A percentile compares a stretch with the other conserved stretches of the same genome.
Evolutionary conservation across 345 rosid species (phyloP).

Genomic region (Melaleuca alternifolia): DNA sequence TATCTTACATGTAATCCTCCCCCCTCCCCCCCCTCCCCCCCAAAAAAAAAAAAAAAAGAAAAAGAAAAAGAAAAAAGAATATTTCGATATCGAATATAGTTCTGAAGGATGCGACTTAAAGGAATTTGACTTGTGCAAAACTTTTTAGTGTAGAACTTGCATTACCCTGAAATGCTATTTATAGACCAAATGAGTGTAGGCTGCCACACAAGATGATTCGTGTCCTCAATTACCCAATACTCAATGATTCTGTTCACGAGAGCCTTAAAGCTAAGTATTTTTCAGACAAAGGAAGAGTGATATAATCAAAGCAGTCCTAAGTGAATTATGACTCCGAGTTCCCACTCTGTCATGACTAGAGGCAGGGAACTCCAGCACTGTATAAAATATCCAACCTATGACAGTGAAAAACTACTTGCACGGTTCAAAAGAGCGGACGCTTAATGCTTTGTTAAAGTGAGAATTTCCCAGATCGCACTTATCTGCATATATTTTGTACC

Average conservation of each 20-base stretch:
- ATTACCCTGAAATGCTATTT: not conserved
- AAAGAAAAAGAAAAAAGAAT: not conserved
- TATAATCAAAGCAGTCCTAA: not conserved
- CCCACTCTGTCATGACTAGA: not conserved
- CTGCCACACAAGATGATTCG: not conserved
- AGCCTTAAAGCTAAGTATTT: not conserved
- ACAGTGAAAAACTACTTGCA: not conserved
- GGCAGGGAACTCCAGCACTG: not conserved
- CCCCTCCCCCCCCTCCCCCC: too few species aligned
- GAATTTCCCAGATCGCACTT: not conserved
- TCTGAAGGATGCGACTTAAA: not conserved
- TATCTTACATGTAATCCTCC: not conserved
- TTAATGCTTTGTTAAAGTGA: not conserved
- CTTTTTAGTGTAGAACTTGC: not conserved
- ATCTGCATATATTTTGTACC: not conserved
- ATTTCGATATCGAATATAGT: not conserved
- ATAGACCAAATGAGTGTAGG: not conserved
- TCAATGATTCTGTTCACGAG: not conserved
- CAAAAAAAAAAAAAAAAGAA: too few species aligned
- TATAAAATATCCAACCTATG: not conserved
- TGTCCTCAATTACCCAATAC: not conserved
- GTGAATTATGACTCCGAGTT: not conserved
- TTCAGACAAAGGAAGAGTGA: not conserved
- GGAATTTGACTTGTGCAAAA: not conserved
- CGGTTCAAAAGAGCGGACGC: not conserved